Evolutionary conservation across 495 filamentous ascomycete genomes (phyloP), one percentile per base, ranked within the genome.

Genomic region (Penicillium flavigenum): DNA sequence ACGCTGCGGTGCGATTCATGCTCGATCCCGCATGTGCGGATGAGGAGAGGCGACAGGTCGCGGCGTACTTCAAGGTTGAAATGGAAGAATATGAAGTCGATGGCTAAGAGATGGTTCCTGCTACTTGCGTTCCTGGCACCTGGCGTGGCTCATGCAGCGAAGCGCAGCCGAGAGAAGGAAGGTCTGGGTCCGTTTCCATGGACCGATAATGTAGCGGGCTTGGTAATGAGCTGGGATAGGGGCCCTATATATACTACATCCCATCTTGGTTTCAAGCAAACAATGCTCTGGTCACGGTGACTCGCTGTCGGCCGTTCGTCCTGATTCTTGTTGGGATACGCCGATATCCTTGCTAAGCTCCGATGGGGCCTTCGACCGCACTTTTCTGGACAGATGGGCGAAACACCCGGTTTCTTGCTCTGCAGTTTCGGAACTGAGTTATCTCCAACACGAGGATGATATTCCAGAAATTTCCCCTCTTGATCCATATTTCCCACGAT

Each of bases 1-100:
- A 91, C 22, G 88, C 87, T 9, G 96, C 95, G 1, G 81, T 94
- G 29, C 86, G 94, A 12, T 98, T 96, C 66, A 91, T 96, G 77
- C 85, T 98, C 29, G 90, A 97, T 65, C 82, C 88, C 12, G 85
- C 83, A 44, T 81, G 88, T 50, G 93, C 91, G 12, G 80, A 79
- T 38, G 79, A 76, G 19, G 94, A 98, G 75, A 83, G 83, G 62
- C 75, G 78, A 16, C 72, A 79, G 8, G 88, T 94, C 11, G 77
- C 81, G 11, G 76, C 83, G 53, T 89, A 85, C 67, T 89, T 87
- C 67, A 83, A 83, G 56, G 84, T 86, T 31, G 89, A 91, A 63
- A 87, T 86, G 68, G 91, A 95, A 62, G 89, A 95, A 68, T 75
- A 74, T 53, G 72, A 76, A 53, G 71, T 71, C 7, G 73, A 75